A percentile compares a stretch with the other conserved stretches of the same genome.
Evolutionary conservation across 768 basidiomycete genomes (phyloP).

Genomic region (Boletus sp.): DNA sequence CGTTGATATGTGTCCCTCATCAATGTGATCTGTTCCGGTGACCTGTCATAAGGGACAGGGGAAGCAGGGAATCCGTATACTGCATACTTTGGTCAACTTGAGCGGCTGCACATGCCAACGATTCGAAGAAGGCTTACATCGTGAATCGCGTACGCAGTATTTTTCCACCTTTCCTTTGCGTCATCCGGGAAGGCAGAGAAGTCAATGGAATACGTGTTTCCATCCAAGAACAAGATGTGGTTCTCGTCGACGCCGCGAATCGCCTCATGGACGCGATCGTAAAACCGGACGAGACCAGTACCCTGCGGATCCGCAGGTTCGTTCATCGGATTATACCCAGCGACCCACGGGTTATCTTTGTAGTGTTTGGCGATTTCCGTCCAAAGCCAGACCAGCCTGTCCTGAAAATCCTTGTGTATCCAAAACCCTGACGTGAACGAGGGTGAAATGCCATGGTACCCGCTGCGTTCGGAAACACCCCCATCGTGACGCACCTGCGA

Average conservation of each 20-base stretch:
- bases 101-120: not conserved
- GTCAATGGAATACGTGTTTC: slow-evolving; percentile 41
- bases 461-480: too few species aligned
- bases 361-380: slow-evolving; percentile 41
- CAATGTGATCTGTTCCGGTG: slow-evolving; percentile 25
- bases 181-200: slow-evolving; percentile 30
- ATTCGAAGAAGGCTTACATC: not conserved
- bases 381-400: slow-evolving; percentile 41
- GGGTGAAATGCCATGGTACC: too few species aligned
- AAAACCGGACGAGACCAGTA: slow-evolving; percentile 35
- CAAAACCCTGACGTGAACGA: slow-evolving; percentile 30
- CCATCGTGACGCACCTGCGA: slow-evolving; percentile 33
- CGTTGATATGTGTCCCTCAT: slow-evolving; percentile 31
- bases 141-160: slow-evolving; percentile 29
- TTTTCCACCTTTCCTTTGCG: slow-evolving; percentile 32
- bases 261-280: slow-evolving; percentile 39
- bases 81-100: slow-evolving; percentile 38
- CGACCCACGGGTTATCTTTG: slow-evolving; percentile 44
- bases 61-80: slow-evolving; percentile 38
- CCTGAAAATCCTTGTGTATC: slow-evolving; percentile 44
- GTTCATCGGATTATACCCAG: slow-evolving; percentile 47
- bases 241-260: slow-evolving; percentile 40
- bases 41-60: slow-evolving; percentile 31
- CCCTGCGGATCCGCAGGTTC: slow-evolving; percentile 43
- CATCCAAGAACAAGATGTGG: slow-evolving; percentile 45